These are phyloP conservation scores for Sapria himalayana DNA, from an alignment of 345 rosid genomes.

Conservation along the genomic window DNA sequence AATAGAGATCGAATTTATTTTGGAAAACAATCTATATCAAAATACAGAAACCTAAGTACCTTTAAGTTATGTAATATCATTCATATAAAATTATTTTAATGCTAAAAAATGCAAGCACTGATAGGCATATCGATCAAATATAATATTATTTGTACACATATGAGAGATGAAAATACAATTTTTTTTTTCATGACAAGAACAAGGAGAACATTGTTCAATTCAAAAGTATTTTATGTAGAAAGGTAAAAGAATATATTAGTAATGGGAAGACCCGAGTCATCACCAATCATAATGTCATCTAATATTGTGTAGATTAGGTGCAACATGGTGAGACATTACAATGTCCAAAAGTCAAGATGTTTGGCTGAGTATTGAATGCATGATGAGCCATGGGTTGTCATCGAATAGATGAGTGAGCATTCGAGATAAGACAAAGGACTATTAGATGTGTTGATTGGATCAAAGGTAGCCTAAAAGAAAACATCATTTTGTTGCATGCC, in stretches of 20 bases:
- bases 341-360: not conserved
- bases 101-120: not conserved
- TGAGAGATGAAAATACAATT: not conserved
- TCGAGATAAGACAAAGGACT: no score
- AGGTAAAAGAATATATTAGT: not conserved
- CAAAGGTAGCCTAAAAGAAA: no score
- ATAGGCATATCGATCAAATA: not conserved
- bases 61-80: not conserved
- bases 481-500: no score
- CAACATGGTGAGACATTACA: not conserved
- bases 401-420: no score
- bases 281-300: no score
- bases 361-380: no score
- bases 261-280: no score
- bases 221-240: no score
- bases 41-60: not conserved
- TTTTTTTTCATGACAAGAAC: not conserved
- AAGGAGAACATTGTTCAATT: not conserved
- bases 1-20: no score
- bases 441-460: no score
- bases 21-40: not conserved
- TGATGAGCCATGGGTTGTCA: no score
- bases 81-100: not conserved
- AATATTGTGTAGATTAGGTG: not conserved
- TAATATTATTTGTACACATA: not conserved